Base-by-base conservation (phyloP, 208 protist genomes). In the Acanthamoeba castellanii region DNA sequence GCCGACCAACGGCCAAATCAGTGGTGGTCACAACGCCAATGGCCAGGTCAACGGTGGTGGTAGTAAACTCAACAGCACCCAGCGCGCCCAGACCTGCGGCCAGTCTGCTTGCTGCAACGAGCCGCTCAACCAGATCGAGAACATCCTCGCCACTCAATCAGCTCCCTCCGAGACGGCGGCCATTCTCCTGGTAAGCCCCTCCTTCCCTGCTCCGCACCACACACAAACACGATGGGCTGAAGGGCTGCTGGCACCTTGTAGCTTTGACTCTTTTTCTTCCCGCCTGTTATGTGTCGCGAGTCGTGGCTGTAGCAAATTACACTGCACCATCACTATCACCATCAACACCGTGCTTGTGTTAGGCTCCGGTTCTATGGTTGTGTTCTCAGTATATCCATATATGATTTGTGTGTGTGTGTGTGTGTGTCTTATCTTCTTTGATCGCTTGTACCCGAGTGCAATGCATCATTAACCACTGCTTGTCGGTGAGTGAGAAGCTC, bases 141-240 rank as follows among this genome's bases (percentile, higher is more conserved):
- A 96, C 47, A 81, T 97, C 22, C 72, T 97, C 16, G 25, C 96
- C 32, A 95, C 93, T 25, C 94, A 96, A 76, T 72, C 93, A 22
- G 57, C 93, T 7, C 85, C 96, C n/a, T 45, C 64, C 30, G 95
- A 97, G 18, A 95, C 97, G 25, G 89, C 95, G 25, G 89, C 92
- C 14, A 57, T 97, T 32, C n/a, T 97, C 25, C 45, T 96, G 47
- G 81, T 88, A 88, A 52, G 81, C 42, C n/a, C 30, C 30, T 37
- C 66, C 30, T 25, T 61, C 25, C 59, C 59, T 0, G 0, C 57
- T 64, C 20, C 18, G 57, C 50, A 8, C 14, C 50, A 55, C 13
- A 57, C 52, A 57, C 18, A 20, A 14, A 57, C 18, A 22, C 52
- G 52, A 57, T 57, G 52, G 18, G 52, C 52, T 57, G 18, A 57